Evolutionary conservation across 176 grass and related monocot genomes (phyloP), one percentile per base, ranked within the genome.

Genomic region (bread wheat (Triticum aestivum)): DNA sequence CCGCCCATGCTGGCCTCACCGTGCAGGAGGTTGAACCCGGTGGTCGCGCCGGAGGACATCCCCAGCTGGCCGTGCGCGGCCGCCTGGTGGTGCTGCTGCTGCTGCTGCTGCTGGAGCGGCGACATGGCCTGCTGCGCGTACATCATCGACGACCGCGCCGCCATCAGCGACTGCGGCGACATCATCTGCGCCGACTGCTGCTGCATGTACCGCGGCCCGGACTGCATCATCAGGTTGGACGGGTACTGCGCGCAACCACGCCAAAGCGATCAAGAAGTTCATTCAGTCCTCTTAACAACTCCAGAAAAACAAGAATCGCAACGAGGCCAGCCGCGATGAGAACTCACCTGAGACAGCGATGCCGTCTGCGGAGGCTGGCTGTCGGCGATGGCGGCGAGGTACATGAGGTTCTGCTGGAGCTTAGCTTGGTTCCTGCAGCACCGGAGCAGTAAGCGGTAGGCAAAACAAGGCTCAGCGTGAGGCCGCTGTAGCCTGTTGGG

Each of bases 331-430:
- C 58, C 59, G 4, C 18, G 61, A 35, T 1, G 26, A 39, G 21
- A 81, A 97, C 56, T 59, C 20, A 59, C 96, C 93, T 98, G 96
- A 1, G 89, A 88, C 6, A 98, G 44, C 1, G 91, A 82, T 1
- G 95, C 78, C 30, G 88, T 86, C 89, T 98, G 95, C 4, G 93
- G 93, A 33, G 93, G 91, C 89, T 98, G 96, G 79, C 91, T 95
- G 75, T 98, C 96, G 1, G 96, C 96, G 61, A 98, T 98, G 65
- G 96, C 96, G 0, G 96, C 96, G 33, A 98, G 93, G 85, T 98
- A 98, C 96, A 98, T 98, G 81, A 98, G 96, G 84, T 98, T 98
- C 76, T 95, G 92, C 84, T 98, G 96, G 72, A 98, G 96, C 75
- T 95, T 95, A 39, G 96, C 96, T 86, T 98, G 96, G 91, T 98